phyloP scores from a whole-genome alignment of 257 asterid genomes.

The Dorcoceras hygrometricum region DNA sequence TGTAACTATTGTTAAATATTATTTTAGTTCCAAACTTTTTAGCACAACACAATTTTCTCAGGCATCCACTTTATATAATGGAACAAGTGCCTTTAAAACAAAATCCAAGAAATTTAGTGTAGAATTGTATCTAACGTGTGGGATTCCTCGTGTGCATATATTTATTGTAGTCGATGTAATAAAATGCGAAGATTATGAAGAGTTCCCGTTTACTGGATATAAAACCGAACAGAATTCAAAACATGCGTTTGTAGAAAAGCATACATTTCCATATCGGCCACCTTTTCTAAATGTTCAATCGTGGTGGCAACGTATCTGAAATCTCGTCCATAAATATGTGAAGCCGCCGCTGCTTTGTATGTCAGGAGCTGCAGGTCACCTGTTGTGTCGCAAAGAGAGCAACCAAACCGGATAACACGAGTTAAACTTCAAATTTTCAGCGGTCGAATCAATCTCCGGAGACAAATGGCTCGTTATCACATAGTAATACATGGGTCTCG shows the following conservation, averaged over 20 bases:
- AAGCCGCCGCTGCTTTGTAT: conserved; percentile 73
- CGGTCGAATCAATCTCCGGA: background rate
- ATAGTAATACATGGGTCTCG: background rate
- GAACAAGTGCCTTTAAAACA: background rate
- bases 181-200: conserved; percentile 11
- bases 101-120: too few species aligned
- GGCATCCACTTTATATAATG: background rate
- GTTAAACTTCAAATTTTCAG: too few species aligned
- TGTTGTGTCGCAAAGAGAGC: conserved; percentile 27
- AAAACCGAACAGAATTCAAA: conserved; percentile 56
- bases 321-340: conserved; percentile 67
- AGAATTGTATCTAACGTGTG: too few species aligned
- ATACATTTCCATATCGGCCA: conserved; percentile 43
- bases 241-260: conserved; percentile 50
- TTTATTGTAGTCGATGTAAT: too few species aligned
- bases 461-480: too few species aligned
- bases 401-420: background rate
- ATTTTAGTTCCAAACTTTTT: too few species aligned
- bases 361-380: conserved; percentile 62
- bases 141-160: too few species aligned
- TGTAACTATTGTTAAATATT: too few species aligned
- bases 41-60: background rate
- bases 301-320: conserved; percentile 46
- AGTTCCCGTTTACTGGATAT: conserved; percentile 20
- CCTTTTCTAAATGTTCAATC: conserved; percentile 40